Evolutionary conservation across 2,329 filamentous ascomycete species (phyloP), one percentile per base, ranked within the genome.

Genomic region (Anthostomella pinea): DNA sequence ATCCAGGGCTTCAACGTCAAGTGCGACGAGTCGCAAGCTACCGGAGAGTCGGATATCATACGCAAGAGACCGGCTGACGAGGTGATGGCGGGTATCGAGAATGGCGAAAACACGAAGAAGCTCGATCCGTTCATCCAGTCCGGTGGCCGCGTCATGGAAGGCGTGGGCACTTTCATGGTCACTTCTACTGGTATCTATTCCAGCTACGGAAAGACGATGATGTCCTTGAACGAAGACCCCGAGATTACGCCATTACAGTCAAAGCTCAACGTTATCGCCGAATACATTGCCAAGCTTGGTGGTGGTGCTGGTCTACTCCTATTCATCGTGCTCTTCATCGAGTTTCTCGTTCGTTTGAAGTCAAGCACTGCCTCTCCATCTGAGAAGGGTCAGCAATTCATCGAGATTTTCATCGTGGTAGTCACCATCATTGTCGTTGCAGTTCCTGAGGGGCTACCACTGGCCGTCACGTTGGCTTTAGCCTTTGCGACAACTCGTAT

Each of bases 121-220:
- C 74, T 88, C 63, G 85, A 90, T 47, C 85, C 85, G 0, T 87
- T 90, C 51, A 87, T 96, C 52, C 86, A 95, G 49, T 95, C 89
- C 19, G 90, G 85, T 20, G 75, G 81, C 34, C 84, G 84, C 45
- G 83, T 88, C 39, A 83, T 87, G 64, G 84, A 88, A 57, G 85
- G 85, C 28, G 77, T 87, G 7, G 85, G 85, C 9, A 87, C 81
- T 2, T 89, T 80, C 52, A 69, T 89, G 60, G 79, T 82, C 42
- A 88, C 85, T 2, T 84, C 81, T 11, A 84, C 84, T 20, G 85
- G 85, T 39, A 67, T 83, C 21, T 79, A 85, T 62, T 87, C 83
- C 19, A 83, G 81, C 28, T 86, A 86, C 59, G 85, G 85, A 57
- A 83, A 83, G 57, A 87, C 85, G 28, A 69, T 88, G 61, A 80